Conservation (phyloP, 805 yeast species). For the Saturnispora diversa region DNA sequence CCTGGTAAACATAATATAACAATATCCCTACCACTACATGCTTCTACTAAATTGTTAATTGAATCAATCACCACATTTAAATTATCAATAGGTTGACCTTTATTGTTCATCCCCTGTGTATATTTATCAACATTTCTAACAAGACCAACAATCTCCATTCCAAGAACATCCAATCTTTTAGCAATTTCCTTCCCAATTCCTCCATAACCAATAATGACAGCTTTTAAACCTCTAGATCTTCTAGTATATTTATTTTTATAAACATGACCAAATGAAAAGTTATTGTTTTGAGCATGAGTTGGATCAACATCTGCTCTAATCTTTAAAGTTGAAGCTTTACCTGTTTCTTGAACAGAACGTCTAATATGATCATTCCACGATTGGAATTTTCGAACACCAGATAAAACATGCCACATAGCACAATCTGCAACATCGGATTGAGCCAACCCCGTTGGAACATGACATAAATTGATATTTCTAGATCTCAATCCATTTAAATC, state of each 20-base stretch:
- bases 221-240: conserved; percentile 37
- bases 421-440: conserved; percentile 65
- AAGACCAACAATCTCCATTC: conserved; percentile 57
- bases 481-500: conserved; percentile 32
- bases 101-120: conserved; percentile 29
- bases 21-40: conserved; percentile 37
- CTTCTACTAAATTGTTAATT: conserved; percentile 37
- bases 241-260: conserved; percentile 10
- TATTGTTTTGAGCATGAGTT: conserved; percentile 11
- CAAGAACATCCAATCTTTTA: conserved; percentile 44
- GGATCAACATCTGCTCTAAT: conserved; percentile 31
- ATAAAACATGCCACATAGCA: conserved; percentile 50
- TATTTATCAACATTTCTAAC: conserved; percentile 34
- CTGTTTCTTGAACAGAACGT: conserved; percentile 16
- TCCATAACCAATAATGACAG: conserved; percentile 67
- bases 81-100: conserved; percentile 25
- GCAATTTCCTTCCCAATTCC: conserved; percentile 64
- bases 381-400: conserved; percentile 51
- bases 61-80: conserved; percentile 41
- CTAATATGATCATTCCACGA: conserved; percentile 35
- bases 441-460: conserved; percentile 46
- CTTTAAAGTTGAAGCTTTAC: conserved; percentile 28
- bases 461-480: conserved; percentile 45
- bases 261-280: conserved; percentile 18
- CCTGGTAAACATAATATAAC: conserved; percentile 64